A percentile compares a stretch with the other conserved stretches of the same genome.
These are phyloP conservation scores for Cladorrhinum sp. DNA, from an alignment of 2,329 filamentous ascomycete species.

Conservation along the genomic window DNA sequence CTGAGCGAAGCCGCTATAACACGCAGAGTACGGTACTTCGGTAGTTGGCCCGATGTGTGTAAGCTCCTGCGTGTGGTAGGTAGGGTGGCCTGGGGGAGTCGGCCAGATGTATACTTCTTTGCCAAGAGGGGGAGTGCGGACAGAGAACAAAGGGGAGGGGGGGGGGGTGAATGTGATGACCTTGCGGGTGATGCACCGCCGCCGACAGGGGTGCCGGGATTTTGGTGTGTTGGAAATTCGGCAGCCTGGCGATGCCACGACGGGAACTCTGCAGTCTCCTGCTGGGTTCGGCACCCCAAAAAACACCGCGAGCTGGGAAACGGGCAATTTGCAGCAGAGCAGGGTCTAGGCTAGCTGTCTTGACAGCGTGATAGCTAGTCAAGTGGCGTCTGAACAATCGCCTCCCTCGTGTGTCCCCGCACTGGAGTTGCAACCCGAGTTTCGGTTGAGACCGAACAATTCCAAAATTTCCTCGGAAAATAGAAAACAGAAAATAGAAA, in stretches of 20 bases:
- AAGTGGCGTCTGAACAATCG: background rate
- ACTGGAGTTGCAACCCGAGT: background rate
- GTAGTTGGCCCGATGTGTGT: constrained; percentile 1
- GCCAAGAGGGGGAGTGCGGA: background rate
- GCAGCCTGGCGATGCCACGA: constrained; percentile 20
- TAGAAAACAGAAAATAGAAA: too few species aligned
- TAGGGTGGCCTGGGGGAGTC: constrained; percentile 8
- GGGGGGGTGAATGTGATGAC: constrained; percentile 2
- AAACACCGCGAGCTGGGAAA: background rate
- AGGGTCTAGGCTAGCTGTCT: background rate
- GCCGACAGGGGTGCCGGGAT: constrained; percentile 17
- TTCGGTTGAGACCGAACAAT: background rate
- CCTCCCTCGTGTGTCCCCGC: background rate
- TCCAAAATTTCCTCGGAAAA: background rate
- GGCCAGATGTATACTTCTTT: constrained; percentile 15
- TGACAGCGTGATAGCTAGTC: background rate
- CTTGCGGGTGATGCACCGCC: constrained; percentile 21
- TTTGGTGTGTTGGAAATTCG: constrained; percentile 21
- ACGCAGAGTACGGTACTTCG: background rate
- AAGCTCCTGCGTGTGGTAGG: background rate
- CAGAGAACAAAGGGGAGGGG: background rate
- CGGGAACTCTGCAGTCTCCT: constrained; percentile 3
- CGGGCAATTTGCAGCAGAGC: background rate
- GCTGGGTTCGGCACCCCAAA: constrained; percentile 3
- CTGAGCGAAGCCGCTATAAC: constrained; percentile 7